Percentiles rank a stretch among this genome's conserved stretches.
Conservation (phyloP, 1,139 yeast genomes). For the Kodamaea sp. region DNA sequence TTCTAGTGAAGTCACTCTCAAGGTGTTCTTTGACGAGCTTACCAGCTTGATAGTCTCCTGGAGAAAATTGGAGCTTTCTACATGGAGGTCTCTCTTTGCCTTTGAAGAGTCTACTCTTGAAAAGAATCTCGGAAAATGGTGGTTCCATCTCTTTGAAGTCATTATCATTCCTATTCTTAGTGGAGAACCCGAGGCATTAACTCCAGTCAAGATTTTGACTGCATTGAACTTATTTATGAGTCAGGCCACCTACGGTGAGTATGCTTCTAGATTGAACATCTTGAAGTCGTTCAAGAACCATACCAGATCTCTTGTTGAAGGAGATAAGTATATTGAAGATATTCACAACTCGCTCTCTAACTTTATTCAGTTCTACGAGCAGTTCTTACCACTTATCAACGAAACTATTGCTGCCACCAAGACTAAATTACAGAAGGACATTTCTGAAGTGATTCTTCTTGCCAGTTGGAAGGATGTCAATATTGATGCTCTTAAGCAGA, state of each 20-base stretch:
- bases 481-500: conserved; percentile 87
- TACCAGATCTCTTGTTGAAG: conserved; percentile 15
- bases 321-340: conserved; percentile 25
- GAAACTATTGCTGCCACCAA: conserved; percentile 48
- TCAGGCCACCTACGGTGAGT: conserved; percentile 78
- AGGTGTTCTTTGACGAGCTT: conserved; percentile 53
- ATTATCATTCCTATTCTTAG: conserved; percentile 52
- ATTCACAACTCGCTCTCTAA: conserved; percentile 70
- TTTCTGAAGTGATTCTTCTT: conserved; percentile 77
- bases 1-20: conserved; percentile 70
- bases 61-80: conserved; percentile 83
- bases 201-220: conserved; percentile 49
- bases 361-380: conserved; percentile 64
- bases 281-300: conserved; percentile 66
- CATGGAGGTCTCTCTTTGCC: conserved; percentile 79
- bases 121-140: conserved; percentile 71
- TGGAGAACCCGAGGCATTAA: conserved; percentile 31
- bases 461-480: conserved; percentile 99
- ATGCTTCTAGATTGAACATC: conserved; percentile 53
- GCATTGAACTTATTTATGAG: conserved; percentile 77
- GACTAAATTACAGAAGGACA: conserved; percentile 69
- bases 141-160: conserved; percentile 87
- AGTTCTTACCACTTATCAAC: conserved; percentile 53
- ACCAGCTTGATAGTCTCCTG: conserved; percentile 78
- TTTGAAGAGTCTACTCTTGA: conserved; percentile 61